Base-by-base conservation (phyloP, 495 filamentous ascomycete species). In the Trichoderma asperelloides region DNA sequence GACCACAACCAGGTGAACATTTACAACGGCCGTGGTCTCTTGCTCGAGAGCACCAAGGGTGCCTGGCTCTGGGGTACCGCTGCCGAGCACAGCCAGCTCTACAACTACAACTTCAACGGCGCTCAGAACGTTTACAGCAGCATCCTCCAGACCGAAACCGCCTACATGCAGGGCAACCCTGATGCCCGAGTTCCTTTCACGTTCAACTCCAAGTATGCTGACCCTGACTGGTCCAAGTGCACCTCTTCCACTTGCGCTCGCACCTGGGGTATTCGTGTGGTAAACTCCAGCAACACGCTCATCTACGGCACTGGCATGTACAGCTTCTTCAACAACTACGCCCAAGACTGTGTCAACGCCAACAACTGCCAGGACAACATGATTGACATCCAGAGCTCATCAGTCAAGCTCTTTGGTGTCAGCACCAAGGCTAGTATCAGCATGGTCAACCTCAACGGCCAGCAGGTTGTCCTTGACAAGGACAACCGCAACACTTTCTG, bases 161-260 rank as follows among this genome's bases (percentile, higher is more conserved):
- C 93, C 15, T 97, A 98, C 80, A 93, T 88, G 81, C 92, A 96
- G 77, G 83, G 86, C 72, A 96, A 97, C 81, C 93, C 94, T 0
- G 82, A 85, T 68, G 85, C 92, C 2, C 81, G 88, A 18, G 78
- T 78, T 25, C 89, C 91, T 6, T 92, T 89, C 79, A 81, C 84
- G 0, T 77, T 86, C 23, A 85, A 91, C 67, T 47, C 80, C 45
- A 77, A 78, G 7, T 95, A 81, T 77, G 82, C 81, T 68, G 94
- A 98, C 72, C 94, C 94, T 0, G 84, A 86, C 71, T 97, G 93
- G 78, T 75, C 78, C 6, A 73, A 75, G 45, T 89, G 87, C 75
- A 87, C 81, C 55, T 82, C 79, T 13, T 77, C 79, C 23, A 80
- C 77, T n/a, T 94, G 90, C 78, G 84, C 84, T 71, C 93, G 96